A percentile compares a stretch with the other conserved stretches of the same genome.
phyloP scores from a whole-genome alignment of 352 stramenopile genomes.

The Phytophthora quininea region DNA sequence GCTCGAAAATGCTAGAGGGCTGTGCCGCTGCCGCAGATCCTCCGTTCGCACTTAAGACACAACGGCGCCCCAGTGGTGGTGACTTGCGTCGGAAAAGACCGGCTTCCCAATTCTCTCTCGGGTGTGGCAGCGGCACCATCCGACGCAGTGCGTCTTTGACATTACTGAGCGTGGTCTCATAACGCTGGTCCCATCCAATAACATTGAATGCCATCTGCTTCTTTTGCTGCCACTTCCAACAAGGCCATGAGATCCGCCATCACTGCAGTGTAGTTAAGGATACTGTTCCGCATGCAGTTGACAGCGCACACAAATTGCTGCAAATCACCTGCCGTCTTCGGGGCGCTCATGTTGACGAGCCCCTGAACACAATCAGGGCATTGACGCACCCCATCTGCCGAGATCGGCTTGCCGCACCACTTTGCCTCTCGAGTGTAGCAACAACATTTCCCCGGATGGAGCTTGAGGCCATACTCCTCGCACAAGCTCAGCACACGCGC shows the following conservation, averaged over 20 bases:
- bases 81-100: not conserved
- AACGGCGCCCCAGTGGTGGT: not conserved
- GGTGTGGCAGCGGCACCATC: not conserved
- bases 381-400: constrained; percentile 8
- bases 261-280: constrained; percentile 1
- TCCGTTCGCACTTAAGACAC: not conserved
- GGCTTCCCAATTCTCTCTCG: not conserved
- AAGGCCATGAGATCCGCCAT: not conserved
- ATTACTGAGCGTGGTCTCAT: not conserved
- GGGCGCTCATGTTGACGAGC: constrained; percentile 15
- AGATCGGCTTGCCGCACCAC: constrained; percentile 14
- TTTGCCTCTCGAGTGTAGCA: not conserved
- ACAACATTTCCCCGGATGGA: not conserved
- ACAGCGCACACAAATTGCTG: constrained; percentile 23
- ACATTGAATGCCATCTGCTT: not conserved
- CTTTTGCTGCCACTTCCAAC: constrained; percentile 1
- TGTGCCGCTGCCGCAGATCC: not conserved
- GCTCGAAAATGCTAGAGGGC: not conserved
- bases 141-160: not conserved
- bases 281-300: constrained; percentile 17
- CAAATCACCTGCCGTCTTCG: constrained; percentile 14
- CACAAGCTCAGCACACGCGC: not conserved
- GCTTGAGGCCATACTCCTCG: constrained; percentile 1
- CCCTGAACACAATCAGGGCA: constrained; percentile 16
- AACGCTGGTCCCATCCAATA: not conserved